These are phyloP conservation scores for Xylaria flabelliformis DNA, from an alignment of 495 filamentous ascomycete species.

Conservation along the genomic window DNA sequence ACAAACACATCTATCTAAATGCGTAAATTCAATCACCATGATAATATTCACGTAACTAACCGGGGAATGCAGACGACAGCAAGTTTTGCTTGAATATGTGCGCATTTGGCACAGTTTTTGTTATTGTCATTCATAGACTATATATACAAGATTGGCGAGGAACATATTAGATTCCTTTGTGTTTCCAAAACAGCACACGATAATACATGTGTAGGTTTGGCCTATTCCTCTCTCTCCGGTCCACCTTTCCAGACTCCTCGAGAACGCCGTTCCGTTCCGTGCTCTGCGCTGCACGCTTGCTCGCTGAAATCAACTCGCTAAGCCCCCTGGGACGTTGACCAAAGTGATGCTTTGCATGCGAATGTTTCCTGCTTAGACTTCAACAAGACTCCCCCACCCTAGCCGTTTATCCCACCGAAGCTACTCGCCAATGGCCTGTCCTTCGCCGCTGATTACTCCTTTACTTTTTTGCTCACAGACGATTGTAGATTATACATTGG, in stretches of 20 bases:
- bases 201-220: constrained; percentile 8
- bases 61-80: not conserved
- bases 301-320: constrained; percentile 17
- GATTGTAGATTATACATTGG: constrained; percentile 31
- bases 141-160: constrained; percentile 34
- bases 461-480: constrained; percentile 26
- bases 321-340: not conserved
- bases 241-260: constrained; percentile 18
- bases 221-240: not conserved
- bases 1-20: not conserved
- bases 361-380: not conserved
- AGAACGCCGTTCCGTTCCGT: constrained; percentile 16
- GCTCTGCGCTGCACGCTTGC: constrained; percentile 1
- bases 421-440: constrained; percentile 1
- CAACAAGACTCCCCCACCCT: not conserved
- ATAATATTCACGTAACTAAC: not conserved
- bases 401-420: not conserved
- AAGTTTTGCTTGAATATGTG: constrained; percentile 1
- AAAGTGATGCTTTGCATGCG: constrained; percentile 6
- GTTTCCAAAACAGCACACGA: constrained; percentile 18
- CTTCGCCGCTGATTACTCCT: not conserved
- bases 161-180: not conserved
- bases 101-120: constrained; percentile 20
- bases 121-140: constrained; percentile 32
- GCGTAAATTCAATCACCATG: not conserved